Evolutionary conservation across 129 eudicot genomes (phyloP).

Genomic region (Flaveria linearis): DNA sequence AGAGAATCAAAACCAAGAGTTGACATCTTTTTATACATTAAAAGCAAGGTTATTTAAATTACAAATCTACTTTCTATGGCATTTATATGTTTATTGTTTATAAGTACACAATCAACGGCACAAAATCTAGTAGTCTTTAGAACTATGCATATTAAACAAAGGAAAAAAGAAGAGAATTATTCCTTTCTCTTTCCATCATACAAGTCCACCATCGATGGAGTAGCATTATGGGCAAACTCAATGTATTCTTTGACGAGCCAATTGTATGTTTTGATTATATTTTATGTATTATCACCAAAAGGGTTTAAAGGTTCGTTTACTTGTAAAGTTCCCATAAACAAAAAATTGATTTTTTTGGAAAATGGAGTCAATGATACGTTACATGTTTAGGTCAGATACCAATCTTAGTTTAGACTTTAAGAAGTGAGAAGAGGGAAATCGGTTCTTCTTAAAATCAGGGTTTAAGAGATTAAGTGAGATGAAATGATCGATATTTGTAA

Average conservation of each 20-base stretch:
- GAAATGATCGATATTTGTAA: neutral
- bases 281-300: neutral
- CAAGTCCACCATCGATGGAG: constrained; percentile 32
- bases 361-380: neutral
- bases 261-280: neutral
- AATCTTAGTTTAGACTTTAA: neutral
- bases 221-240: constrained; percentile 22
- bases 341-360: neutral
- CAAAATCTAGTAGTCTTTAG: constrained; percentile 27
- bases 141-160: constrained; percentile 14
- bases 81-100: constrained; percentile 16
- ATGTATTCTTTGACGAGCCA: constrained; percentile 14
- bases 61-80: constrained; percentile 22
- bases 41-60: neutral
- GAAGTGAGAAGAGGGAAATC: neutral
- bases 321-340: neutral
- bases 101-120: constrained; percentile 33
- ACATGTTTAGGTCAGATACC: neutral
- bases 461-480: neutral
- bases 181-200: constrained; percentile 22
- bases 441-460: neutral
- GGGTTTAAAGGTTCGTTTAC: neutral
- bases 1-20: constrained; percentile 3
- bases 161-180: constrained; percentile 15
- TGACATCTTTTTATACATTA: constrained; percentile 30